Evolutionary conservation across 2,329 filamentous ascomycete species (phyloP), one percentile per base, ranked within the genome.

Genomic region (Penicillium sclerotiorum): DNA sequence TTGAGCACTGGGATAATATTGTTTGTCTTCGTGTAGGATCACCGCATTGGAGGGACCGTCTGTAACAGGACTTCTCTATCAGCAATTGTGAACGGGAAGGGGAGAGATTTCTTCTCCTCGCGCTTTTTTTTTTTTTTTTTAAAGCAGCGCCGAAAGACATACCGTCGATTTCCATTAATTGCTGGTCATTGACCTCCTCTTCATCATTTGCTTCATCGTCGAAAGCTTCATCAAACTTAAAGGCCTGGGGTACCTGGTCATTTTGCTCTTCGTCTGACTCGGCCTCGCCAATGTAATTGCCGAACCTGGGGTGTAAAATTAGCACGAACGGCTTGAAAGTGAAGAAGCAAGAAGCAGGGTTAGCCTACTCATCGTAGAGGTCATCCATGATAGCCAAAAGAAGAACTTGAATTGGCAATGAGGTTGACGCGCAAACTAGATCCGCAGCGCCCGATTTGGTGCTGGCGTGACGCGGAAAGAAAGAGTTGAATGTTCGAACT

Each of bases 1-100:
- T 67, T 93, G 87, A 49, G 94, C 94, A n/a, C 92, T 96, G 23
- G 94, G 94, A 69, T 99, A 99, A 73, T 99, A 99, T 70, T 97
- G 94, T 73, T 99, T 99, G 76, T 99, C 94, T 79, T 99, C 94
- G 75, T 99, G 94, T 38, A 99, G 82, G 50, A 99, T 83, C n/a
- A 99, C 91, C 44, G 94, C 93, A 71, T 97, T 99, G 5, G 92
- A 96, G 3, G 93, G 89, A 12, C 89, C 91, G 41, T 92, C 87
- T 70, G 90, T 84, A 38, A 84, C 47, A 82, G 58, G 3, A 21
- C n/a, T n/a, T 11, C 15, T 32, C 54, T 49, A 44, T 43, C 40
- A 49, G 20, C 50, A 30, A 17, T 33, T 22, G 43, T 15, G 27
- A 27, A 13, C 15, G 25, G 15, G 23, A 39, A 27, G 30, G 37